Base-by-base conservation (phyloP, 1,284 basidiomycete species). In the Moesziomyces parantarcticus region DNA sequence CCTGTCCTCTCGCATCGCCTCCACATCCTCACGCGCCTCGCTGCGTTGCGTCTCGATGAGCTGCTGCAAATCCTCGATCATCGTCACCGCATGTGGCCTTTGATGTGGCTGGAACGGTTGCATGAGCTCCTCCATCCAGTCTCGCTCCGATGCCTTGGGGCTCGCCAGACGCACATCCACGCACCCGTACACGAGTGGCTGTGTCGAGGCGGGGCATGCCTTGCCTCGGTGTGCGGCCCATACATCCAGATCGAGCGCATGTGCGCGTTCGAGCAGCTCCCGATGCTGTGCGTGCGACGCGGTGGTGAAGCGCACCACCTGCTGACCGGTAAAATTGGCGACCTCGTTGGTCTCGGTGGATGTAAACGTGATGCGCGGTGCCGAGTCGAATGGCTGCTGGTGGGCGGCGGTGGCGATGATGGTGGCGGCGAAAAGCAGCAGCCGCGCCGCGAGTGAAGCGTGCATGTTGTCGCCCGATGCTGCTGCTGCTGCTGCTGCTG, bases 261-360 rank as follows among this genome's bases (percentile, higher is more conserved):
- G 36, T 13, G 66, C 71, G 2, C 55, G 41, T 8, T 49, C 1
- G 48, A 74, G 32, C 20, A 74, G 43, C 10, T 45, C 6, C 10
- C 41, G 22, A 5, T 59, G 50, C 36, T 74, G 58, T 4, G 3
- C 5, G 3, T 13, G n/a, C 1, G 45, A 36, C 1, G n/a, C 18
- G 3, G 71, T 74, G 40, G 25, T 64, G 52, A 69, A 53, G 7
- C 71, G 36, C 36, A 74, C 52, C 23, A 74, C 65, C 23, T 61
- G 51, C 16, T 74, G 61, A 25, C 58, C 61, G 21, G 45, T 20
- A 36, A 74, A 74, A 43, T 36, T 45, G 46, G 42, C 41, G 13
- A 51, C 13, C 2, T 10, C 23, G 8, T 34, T 10, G 8, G 10
- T 5, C 8, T 43, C 16, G 3, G 58, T 51, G 9, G 56, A 55